phyloP scores from a whole-genome alignment of 306 rosid genomes.

The Malus sylvestris region DNA sequence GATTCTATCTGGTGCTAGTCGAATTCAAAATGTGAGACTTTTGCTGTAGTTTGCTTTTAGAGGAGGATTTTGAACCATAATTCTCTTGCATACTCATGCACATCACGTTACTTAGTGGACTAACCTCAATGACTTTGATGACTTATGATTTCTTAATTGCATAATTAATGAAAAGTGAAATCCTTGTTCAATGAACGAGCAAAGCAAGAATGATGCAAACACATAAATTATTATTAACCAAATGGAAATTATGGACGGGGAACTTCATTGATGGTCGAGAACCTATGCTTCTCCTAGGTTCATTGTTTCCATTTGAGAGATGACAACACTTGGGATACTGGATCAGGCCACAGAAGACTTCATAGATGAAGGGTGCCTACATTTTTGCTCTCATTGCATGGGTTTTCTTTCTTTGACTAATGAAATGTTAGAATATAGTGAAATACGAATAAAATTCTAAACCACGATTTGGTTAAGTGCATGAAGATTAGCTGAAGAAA shows the following conservation, averaged over 20 bases:
- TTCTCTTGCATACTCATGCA: too few relatives aligned
- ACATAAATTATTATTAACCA: neutral
- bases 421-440: neutral
- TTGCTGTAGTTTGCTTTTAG: too few relatives aligned
- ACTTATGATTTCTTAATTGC: neutral
- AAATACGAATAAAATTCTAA: too few relatives aligned
- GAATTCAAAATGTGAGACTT: too few relatives aligned
- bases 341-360: slow-evolving; percentile 14
- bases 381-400: neutral
- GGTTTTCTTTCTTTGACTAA: slow-evolving; percentile 1
- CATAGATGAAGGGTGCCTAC: neutral
- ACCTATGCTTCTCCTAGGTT: slow-evolving; percentile 8
- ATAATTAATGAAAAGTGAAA: neutral
- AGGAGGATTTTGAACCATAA: too few relatives aligned
- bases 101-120: too few relatives aligned
- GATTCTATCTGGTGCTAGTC: too few relatives aligned
- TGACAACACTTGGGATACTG: neutral
- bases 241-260: slow-evolving; percentile 19
- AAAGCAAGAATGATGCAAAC: slow-evolving; percentile 1
- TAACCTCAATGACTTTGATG: too few relatives aligned
- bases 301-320: slow-evolving; percentile 34
- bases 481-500: too few relatives aligned
- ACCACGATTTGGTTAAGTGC: too few relatives aligned
- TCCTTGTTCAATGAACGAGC: slow-evolving; percentile 20
- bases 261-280: slow-evolving; percentile 25